A percentile compares a stretch with the other conserved stretches of the same genome.
Evolutionary conservation across 495 filamentous ascomycete species (phyloP).

Genomic region (Penicillium cinerascens): DNA sequence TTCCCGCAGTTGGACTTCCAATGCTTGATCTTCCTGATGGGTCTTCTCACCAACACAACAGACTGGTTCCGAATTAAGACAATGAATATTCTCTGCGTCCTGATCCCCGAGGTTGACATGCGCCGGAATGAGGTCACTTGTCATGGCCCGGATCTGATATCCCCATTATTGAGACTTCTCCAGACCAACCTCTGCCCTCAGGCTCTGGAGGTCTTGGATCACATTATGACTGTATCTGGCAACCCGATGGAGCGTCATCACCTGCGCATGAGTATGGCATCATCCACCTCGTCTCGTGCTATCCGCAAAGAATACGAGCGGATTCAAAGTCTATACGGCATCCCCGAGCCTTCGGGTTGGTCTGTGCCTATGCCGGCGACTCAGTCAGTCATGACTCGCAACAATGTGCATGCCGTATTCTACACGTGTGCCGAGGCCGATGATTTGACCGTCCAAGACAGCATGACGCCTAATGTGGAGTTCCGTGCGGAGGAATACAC

Average conservation of each 20-base stretch:
- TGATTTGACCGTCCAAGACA: conserved; percentile 52
- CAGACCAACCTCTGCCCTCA: conserved; percentile 92
- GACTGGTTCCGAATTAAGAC: conserved; percentile 89
- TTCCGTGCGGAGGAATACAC: conserved; percentile 88
- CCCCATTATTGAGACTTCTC: conserved; percentile 82
- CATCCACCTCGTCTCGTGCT: conserved; percentile 68
- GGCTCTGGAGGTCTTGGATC: conserved; percentile 84
- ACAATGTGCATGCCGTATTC: conserved; percentile 95
- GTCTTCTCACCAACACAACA: conserved; percentile 81
- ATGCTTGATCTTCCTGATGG: conserved; percentile 85
- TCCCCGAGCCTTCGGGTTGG: conserved; percentile 94
- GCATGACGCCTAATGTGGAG: conserved; percentile 78
- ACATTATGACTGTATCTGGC: conserved; percentile 90
- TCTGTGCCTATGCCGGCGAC: conserved; percentile 90
- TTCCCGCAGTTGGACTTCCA: conserved; percentile 81
- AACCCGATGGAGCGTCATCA: conserved; percentile 92
- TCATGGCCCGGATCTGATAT: conserved; percentile 93
- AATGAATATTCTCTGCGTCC: conserved; percentile 80
- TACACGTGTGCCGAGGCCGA: conserved; percentile 77
- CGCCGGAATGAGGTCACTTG: conserved; percentile 81
- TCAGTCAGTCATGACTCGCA: conserved; percentile 76
- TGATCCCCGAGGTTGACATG: conserved; percentile 93
- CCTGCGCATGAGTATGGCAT: conserved; percentile 93
- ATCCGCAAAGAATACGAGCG: conserved; percentile 92
- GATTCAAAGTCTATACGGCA: conserved; percentile 91